Evolutionary conservation across 805 yeast species (phyloP).

Genomic region (Teunomyces gatunensis): DNA sequence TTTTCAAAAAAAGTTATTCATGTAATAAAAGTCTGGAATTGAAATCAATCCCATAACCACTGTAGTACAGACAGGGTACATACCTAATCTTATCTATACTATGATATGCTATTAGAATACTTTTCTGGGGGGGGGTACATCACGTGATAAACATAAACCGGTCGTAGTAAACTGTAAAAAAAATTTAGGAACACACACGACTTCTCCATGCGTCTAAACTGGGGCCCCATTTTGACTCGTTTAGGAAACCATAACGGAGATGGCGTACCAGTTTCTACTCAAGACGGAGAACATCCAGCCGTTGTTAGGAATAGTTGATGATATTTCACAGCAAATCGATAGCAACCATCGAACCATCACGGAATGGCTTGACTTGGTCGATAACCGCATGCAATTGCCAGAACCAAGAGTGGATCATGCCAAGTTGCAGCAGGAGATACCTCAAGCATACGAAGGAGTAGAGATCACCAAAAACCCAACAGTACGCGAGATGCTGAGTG

Average conservation of each 20-base stretch:
- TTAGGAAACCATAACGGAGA: not conserved
- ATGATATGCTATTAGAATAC: too few species aligned
- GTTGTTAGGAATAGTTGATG: constrained; percentile 20
- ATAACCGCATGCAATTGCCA: constrained; percentile 13
- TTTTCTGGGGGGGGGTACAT: too few species aligned
- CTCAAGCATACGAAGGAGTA: not conserved
- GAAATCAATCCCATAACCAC: too few species aligned
- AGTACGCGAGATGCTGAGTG: not conserved
- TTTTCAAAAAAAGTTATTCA: too few species aligned
- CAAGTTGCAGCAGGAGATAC: not conserved
- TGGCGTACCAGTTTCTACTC: constrained; percentile 14
- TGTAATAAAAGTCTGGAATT: too few species aligned
- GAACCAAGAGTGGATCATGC: not conserved
- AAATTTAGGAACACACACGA: too few species aligned
- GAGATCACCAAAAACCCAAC: not conserved
- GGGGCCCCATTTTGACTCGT: too few species aligned
- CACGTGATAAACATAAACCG: not conserved
- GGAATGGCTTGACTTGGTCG: constrained; percentile 21
- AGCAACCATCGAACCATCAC: constrained; percentile 24
- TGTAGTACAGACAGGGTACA: too few species aligned
- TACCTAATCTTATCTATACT: too few species aligned
- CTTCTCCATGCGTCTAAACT: too few species aligned
- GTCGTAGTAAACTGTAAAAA: not conserved
- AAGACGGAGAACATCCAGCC: constrained; percentile 35
- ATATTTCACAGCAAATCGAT: constrained; percentile 19